Evolutionary conservation across 2,329 filamentous ascomycete species (phyloP), one percentile per base, ranked within the genome.

Genomic region (Aspergillaceae sp.): DNA sequence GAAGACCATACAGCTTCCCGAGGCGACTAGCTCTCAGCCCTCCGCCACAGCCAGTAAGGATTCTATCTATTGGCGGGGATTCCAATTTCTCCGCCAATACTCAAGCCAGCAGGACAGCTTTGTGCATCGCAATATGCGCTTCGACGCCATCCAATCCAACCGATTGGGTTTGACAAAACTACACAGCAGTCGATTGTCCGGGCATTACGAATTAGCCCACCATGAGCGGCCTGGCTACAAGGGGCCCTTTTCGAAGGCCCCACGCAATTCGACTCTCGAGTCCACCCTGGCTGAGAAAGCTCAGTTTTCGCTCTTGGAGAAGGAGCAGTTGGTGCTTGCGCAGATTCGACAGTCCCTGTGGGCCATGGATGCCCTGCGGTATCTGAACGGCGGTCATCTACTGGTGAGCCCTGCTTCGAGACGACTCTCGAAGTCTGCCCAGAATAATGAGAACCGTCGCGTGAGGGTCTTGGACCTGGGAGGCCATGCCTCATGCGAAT

Each of bases 1-100:
- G 41, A 64, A 59, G 42, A 58, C 59, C 7, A 60, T 64, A 19
- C 58, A 59, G 7, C 51, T 67, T 11, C 58, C 66, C 3, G 59
- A 67, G 70, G 45, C 68, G 67, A 36, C 66, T 65, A 55, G 69
- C 62, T 49, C 62, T 38, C 46, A 47, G 10, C 68, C 72, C 34
- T 58, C 59, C 30, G 48, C 51, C 30, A 51, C 57, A 69, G 76
- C 46, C 70, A 75, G 67, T 66, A 82, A 78, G 60, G 86, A 92
- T 59, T 83, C 84, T 3, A 86, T 90, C 4, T 96, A 95, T 67
- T 91, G 89, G 70, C 84, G 86, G 50, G 88, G 88, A 7, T 96
- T 95, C 64, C 82, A 88, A 55, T 82, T 84, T 60, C 78, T 87
- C 54, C 72, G 83, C 40, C 77, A 86, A 48, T 79, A 79, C 30